phyloP scores from a whole-genome alignment of 345 rosid species.

The Chamaenerion angustifolium region DNA sequence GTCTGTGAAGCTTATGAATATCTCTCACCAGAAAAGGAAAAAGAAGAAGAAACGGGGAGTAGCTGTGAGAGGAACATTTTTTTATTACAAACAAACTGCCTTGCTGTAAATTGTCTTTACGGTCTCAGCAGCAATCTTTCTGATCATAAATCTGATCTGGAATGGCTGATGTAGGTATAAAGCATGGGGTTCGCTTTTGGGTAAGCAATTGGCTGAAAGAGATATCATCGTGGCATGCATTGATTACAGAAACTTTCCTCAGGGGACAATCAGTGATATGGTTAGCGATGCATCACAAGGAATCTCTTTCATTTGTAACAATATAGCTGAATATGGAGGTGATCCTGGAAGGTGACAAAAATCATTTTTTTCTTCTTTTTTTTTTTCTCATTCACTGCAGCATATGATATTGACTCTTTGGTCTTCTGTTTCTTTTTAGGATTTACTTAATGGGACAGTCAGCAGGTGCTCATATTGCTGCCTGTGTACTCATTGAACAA shows the following conservation, averaged over 20 bases:
- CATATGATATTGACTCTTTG: background rate
- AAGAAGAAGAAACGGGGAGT: too few relatives aligned
- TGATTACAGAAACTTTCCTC: constrained; percentile 97
- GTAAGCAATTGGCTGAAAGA: constrained; percentile 85
- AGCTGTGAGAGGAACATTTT: too few relatives aligned
- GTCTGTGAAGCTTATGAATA: too few relatives aligned
- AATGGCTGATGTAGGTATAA: constrained; percentile 51
- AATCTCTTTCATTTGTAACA: constrained; percentile 68
- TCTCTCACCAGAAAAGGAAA: too few relatives aligned
- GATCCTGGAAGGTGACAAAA: constrained; percentile 60
- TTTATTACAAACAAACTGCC: background rate
- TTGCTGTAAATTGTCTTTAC: background rate
- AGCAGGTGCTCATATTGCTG: constrained; percentile 95
- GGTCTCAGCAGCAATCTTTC: constrained; percentile 2
- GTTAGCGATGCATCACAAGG: constrained; percentile 68
- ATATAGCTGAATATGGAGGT: constrained; percentile 72
- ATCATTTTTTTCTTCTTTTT: too few relatives aligned
- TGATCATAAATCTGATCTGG: constrained; percentile 7
- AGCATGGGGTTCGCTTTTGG: constrained; percentile 99
- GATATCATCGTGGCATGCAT: constrained; percentile 87
- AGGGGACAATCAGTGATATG: constrained; percentile 92
- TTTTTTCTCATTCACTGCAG: too few relatives aligned
- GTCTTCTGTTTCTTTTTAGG: constrained; percentile 22
- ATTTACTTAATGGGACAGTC: constrained; percentile 96
- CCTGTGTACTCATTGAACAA: constrained; percentile 83